A percentile compares a stretch with the other conserved stretches of the same genome.
Conservation (phyloP, 768 basidiomycete species). For the Suillus americanus region DNA sequence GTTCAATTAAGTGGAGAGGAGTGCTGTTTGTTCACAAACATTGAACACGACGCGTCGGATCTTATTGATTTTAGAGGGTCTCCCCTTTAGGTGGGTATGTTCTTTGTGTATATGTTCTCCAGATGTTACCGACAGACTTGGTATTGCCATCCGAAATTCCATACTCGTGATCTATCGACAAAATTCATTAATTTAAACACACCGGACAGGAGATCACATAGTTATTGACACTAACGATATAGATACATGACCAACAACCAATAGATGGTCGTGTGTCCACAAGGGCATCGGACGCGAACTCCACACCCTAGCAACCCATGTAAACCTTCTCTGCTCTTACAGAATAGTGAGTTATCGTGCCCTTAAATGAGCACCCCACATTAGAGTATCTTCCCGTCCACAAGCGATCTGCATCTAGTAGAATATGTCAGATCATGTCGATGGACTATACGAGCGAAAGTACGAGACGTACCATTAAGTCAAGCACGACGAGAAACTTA, state of each 20-base stretch:
- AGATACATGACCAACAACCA: neutral
- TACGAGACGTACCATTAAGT: conserved; percentile 74
- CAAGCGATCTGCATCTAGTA: conserved; percentile 53
- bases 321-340: neutral
- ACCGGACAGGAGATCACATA: neutral
- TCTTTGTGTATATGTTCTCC: neutral
- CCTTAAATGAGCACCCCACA: conserved; percentile 72
- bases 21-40: neutral
- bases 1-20: neutral
- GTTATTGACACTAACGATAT: neutral
- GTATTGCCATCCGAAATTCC: neutral
- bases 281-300: neutral
- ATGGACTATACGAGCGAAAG: neutral
- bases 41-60: neutral
- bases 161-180: neutral
- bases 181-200: neutral
- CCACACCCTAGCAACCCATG: neutral
- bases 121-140: neutral
- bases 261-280: neutral
- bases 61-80: neutral
- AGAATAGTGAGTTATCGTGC: neutral
- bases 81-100: neutral
- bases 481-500: conserved; percentile 84
- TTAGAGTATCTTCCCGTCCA: conserved; percentile 79
- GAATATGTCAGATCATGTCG: neutral